These are phyloP conservation scores for Suillus americanus DNA, from an alignment of 768 basidiomycete species.

Conservation along the genomic window DNA sequence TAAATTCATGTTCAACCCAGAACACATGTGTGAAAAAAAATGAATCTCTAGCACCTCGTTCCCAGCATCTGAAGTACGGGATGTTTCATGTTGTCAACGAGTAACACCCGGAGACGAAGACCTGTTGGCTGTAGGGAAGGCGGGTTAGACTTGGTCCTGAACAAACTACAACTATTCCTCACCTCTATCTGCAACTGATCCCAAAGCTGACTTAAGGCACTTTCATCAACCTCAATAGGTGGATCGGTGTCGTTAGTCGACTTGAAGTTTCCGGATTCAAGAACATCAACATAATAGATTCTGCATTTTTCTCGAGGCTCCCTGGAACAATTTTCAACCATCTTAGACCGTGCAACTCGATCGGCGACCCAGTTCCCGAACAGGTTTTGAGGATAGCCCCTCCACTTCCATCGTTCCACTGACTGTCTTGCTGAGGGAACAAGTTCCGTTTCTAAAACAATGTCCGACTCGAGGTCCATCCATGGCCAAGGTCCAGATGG, in stretches of 20 bases:
- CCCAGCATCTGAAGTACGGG: conserved; percentile 52
- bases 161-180: neutral
- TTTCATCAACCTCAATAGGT: conserved; percentile 10
- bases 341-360: conserved; percentile 31
- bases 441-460: conserved; percentile 3
- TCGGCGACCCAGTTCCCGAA: conserved; percentile 49
- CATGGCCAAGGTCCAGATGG: conserved; percentile 41
- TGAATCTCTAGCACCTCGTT: conserved; percentile 36
- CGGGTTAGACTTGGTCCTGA: neutral
- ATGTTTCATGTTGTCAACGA: conserved; percentile 45
- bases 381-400: conserved; percentile 41
- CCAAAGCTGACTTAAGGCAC: conserved; percentile 20
- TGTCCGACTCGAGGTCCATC: conserved; percentile 11
- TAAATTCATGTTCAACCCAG: neutral
- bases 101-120: conserved; percentile 30
- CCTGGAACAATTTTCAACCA: conserved; percentile 13
- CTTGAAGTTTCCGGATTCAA: conserved; percentile 35
- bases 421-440: conserved; percentile 3
- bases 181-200: conserved; percentile 18
- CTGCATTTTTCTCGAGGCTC: conserved; percentile 1
- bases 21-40: neutral
- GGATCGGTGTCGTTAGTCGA: neutral
- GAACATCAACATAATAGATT: conserved; percentile 40
- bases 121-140: conserved; percentile 13
- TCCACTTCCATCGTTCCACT: conserved; percentile 16